Evolutionary conservation across 768 basidiomycete species (phyloP), one percentile per base, ranked within the genome.

Genomic region (Tubosaeta brunneosetosa): DNA sequence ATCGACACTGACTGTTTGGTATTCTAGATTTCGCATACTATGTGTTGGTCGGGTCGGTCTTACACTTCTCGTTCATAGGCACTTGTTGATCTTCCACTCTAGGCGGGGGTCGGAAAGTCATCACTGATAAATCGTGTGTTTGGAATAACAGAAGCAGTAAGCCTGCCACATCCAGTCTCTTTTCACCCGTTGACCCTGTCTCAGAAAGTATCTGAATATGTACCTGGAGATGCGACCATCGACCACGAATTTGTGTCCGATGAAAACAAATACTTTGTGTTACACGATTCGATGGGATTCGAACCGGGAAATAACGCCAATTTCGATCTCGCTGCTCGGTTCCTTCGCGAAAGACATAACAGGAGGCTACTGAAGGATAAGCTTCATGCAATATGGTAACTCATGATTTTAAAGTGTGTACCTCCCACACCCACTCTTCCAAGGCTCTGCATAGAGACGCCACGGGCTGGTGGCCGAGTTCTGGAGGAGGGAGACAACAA

Each of bases 381-480:
- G 11, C 45, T 55, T 16, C 50, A 55, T 27, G 53, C 50, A 4
- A 32, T 51, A 27, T 55, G 53, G 53, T 37, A 31, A 6, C 49
- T 36, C 8, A 5, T n/a, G 2, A 2, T 27, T 25, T 45, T 12
- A 22, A 7, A 6, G 17, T 1, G 13, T 11, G 29, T 12, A 16
- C 8, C 22, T 10, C 16, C 33, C 11, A 11, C 19, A 36, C 33
- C 16, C 22, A 27, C 12, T 19, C 31, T 34, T 13, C 11, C 12
- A 10, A 55, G 49, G 49, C 49, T 55, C 38, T 55, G 53, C 43
- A 42, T 34, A 51, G 49, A 55, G 38, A 51, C 44, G 13, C 53
- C 53, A n/a, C 49, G 49, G 11, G 37, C 53, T 0, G 53, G 53
- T 13, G 53, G 53, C 11, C 44, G 49, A 34, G 53, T 55, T 3